phyloP scores from a whole-genome alignment of 164 flowering plant genomes.

The Taxillus chinensis region DNA sequence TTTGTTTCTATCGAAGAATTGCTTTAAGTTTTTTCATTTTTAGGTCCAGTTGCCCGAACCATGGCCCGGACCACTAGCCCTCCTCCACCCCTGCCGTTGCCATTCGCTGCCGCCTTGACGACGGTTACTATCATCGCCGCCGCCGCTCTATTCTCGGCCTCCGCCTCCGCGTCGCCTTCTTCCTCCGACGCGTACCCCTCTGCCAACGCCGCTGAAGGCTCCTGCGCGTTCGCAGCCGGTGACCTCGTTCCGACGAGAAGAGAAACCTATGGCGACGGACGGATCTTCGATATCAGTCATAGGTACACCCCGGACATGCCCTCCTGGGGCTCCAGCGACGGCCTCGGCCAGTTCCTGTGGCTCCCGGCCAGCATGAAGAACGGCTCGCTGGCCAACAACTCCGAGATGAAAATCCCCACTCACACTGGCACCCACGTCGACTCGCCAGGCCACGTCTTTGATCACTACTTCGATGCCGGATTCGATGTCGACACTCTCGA shows the following conservation, averaged over 20 bases:
- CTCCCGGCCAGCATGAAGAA: slow-evolving; percentile 25
- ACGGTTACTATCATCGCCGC: no score
- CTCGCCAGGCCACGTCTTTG: slow-evolving; percentile 27
- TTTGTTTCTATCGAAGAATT: no score
- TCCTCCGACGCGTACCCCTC: neutral
- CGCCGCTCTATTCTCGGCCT: no score
- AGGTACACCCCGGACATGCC: slow-evolving; percentile 14
- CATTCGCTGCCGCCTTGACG: no score
- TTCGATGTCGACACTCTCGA: slow-evolving; percentile 31
- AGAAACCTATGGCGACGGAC: slow-evolving; percentile 11
- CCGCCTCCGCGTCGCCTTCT: no score
- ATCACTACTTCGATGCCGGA: slow-evolving; percentile 29
- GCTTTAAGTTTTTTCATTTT: no score
- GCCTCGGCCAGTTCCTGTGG: slow-evolving; percentile 18
- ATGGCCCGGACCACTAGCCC: no score
- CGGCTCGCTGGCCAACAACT: slow-evolving; percentile 21
- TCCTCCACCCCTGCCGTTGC: no score
- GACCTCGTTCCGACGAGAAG: slow-evolving; percentile 9
- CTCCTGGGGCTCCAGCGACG: slow-evolving; percentile 3
- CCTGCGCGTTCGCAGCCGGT: neutral
- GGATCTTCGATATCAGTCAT: slow-evolving; percentile 26
- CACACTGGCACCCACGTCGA: slow-evolving; percentile 39
- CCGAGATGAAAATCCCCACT: slow-evolving; percentile 23
- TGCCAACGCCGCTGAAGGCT: neutral
- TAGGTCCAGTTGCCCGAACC: no score